Evolutionary conservation across 352 stramenopile genomes (phyloP), one percentile per base, ranked within the genome.

Genomic region (Globisporangium sylvaticum): DNA sequence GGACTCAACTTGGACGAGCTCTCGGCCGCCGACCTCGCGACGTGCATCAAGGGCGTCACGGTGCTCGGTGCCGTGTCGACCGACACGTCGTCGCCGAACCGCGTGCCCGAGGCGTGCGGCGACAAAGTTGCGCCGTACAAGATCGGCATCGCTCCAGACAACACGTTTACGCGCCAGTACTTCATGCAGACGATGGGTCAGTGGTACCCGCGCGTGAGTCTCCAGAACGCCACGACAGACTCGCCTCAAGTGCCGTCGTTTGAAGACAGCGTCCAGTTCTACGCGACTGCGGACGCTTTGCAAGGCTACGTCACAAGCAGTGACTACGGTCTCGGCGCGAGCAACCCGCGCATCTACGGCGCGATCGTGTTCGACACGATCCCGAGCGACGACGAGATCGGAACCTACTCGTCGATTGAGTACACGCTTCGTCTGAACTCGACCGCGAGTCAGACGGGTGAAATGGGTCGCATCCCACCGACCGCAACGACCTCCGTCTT

Each of bases 41-140:
- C 70, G 24, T 88, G 79, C 52, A 48, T 52, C 10, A 59, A 6
- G 10, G 64, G 65, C 14, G 70, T 89, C 42, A 69, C 79, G 15
- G 60, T 73, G 34, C 39, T 65, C 4, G 83, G 81, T 18, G 60
- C 69, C 9, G 68, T 84, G 1, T 78, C 77, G 27, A 72, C 69
- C 2, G 65, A 88, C 59, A 54, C 46, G 3, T 76, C 70, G 12
- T 86, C 77, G 10, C 60, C 68, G 2, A 81, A 75, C 64, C 55
- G 58, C 8, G 34, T 88, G 1, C 79, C 79, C 0, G 62, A 20
- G 0, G 74, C 64, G 31, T 89, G 83, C 27, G 68, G 46, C 0
- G 59, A 67, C 46, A 80, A 82, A 18, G 75, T 89, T 8, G 73
- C 78, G 55, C 83, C 83, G 0, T 87, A 78, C 65, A 90, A 90